Conservation (phyloP, 768 basidiomycete genomes). For the Gloeophyllum trabeum region DNA sequence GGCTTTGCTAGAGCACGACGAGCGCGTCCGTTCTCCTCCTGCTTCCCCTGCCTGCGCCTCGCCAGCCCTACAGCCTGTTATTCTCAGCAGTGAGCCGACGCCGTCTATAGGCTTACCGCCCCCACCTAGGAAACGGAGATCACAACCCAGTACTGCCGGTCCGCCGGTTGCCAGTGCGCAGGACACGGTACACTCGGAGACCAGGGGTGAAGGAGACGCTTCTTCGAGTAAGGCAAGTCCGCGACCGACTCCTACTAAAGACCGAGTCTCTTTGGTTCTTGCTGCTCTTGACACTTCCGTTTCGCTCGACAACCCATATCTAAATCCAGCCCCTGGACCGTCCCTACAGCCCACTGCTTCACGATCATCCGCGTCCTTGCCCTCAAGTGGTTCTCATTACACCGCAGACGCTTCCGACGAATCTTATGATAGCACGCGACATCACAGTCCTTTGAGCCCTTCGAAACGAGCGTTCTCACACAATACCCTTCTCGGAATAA, state of each 20-base stretch:
- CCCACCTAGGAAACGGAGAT: not conserved
- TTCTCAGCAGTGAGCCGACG: too few species aligned
- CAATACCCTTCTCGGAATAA: too few species aligned
- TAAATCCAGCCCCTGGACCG: not conserved
- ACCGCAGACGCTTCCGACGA: not conserved
- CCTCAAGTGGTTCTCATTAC: not conserved
- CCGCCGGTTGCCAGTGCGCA: not conserved
- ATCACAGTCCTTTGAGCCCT: too few species aligned
- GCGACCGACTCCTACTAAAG: not conserved
- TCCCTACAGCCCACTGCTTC: not conserved
- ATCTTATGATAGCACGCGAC: too few species aligned
- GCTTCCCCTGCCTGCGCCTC: constrained; percentile 9
- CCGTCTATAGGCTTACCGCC: not conserved
- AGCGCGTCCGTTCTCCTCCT: constrained; percentile 27
- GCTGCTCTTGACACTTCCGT: not conserved
- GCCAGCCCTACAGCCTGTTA: too few species aligned
- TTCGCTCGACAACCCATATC: not conserved
- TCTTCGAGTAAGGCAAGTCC: not conserved
- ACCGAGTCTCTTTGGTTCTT: not conserved
- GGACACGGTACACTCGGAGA: too few species aligned
- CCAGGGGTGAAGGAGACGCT: not conserved
- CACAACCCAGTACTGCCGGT: not conserved
- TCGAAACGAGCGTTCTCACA: too few species aligned
- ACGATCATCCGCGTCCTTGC: not conserved
- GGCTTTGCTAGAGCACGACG: constrained; percentile 47